These are phyloP conservation scores for Termitomyces sp. DNA, from an alignment of 1,284 basidiomycete species.

Conservation along the genomic window DNA sequence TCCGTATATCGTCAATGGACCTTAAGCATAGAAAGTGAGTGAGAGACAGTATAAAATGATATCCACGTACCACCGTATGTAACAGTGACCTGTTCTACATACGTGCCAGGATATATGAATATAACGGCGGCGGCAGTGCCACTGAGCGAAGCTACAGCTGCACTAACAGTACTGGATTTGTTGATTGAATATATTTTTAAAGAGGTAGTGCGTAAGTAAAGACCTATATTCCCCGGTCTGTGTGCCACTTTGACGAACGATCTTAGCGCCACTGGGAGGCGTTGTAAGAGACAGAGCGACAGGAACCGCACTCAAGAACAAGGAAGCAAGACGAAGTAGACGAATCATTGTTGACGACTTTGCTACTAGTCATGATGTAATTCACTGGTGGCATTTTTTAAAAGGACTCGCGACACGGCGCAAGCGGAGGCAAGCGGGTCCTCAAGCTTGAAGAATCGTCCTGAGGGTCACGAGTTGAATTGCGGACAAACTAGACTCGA, in stretches of 20 bases:
- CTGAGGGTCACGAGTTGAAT: conserved; percentile 1
- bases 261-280: conserved; percentile 21
- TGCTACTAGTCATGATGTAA: background rate
- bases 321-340: conserved; percentile 5
- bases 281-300: conserved; percentile 12
- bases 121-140: conserved; percentile 18
- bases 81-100: conserved; percentile 25
- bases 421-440: background rate
- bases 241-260: conserved; percentile 23
- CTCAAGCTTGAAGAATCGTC: background rate
- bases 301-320: conserved; percentile 3
- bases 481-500: conserved; percentile 1
- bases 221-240: conserved; percentile 20
- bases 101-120: conserved; percentile 25
- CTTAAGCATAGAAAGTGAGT: background rate
- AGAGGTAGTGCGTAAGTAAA: too few species aligned
- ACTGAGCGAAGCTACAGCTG: conserved; percentile 22
- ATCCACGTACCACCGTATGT: conserved; percentile 13
- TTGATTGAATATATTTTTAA: background rate
- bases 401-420: conserved; percentile 1
- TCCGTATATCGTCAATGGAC: conserved; percentile 22
- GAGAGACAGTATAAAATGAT: background rate
- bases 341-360: background rate
- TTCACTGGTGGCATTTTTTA: background rate
- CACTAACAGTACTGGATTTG: conserved; percentile 20